Conservation (phyloP, 805 yeast species). For the Candida dendrica region DNA sequence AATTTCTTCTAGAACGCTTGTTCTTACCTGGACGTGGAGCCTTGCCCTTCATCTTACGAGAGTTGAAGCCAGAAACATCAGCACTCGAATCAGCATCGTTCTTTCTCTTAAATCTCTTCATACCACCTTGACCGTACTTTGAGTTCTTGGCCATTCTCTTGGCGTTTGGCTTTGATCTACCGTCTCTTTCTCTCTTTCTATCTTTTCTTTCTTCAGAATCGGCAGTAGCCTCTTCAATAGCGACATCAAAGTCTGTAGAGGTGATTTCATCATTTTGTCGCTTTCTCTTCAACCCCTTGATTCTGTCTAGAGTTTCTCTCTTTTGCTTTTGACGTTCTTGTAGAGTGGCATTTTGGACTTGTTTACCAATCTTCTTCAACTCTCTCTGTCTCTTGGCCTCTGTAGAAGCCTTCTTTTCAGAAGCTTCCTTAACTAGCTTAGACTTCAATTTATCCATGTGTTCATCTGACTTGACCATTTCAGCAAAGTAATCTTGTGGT, state of each 20-base stretch:
- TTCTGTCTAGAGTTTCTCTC: constrained; percentile 82
- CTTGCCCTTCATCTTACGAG: constrained; percentile 45
- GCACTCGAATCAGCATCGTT: constrained; percentile 68
- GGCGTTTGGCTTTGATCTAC: constrained; percentile 50
- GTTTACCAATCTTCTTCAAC: constrained; percentile 94
- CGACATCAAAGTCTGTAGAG: constrained; percentile 78
- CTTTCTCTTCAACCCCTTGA: constrained; percentile 85
- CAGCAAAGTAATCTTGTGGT: constrained; percentile 95
- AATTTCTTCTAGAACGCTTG: constrained; percentile 28
- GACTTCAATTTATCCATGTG: constrained; percentile 92
- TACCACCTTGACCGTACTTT: constrained; percentile 74
- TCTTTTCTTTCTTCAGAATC: constrained; percentile 32
- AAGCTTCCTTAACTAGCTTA: constrained; percentile 71
- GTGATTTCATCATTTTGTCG: constrained; percentile 69
- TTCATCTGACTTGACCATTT: constrained; percentile 95
- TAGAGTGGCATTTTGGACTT: constrained; percentile 87
- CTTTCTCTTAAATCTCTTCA: constrained; percentile 63
- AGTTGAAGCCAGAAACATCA: constrained; percentile 54
- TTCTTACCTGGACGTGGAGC: constrained; percentile 48
- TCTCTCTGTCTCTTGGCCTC: constrained; percentile 93
- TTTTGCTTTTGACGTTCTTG: constrained; percentile 92
- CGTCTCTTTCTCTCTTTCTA: constrained; percentile 33
- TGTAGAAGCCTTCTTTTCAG: constrained; percentile 82
- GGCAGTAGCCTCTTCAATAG: constrained; percentile 73
- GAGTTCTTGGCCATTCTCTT: constrained; percentile 66